Percentiles rank a stretch among this genome's conserved stretches.
phyloP scores from a whole-genome alignment of 2,329 filamentous ascomycete genomes.

The Penicillium sclerotiorum region DNA sequence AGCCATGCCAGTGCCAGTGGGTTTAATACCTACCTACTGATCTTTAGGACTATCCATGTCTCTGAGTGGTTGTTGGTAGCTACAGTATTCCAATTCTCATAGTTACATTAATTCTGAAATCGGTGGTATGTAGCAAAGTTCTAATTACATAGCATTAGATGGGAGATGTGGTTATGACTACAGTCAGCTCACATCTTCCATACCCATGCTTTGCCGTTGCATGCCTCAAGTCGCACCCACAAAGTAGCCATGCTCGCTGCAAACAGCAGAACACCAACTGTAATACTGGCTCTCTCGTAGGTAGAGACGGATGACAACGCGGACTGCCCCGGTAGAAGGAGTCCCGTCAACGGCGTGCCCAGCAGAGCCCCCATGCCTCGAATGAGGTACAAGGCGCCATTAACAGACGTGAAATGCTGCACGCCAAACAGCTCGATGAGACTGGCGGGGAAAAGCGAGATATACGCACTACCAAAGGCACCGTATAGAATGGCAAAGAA shows the following conservation, averaged over 20 bases:
- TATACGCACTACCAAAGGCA: constrained; percentile 43
- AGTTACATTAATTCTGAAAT: too few species aligned
- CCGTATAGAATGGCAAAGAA: constrained; percentile 40
- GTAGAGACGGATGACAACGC: constrained; percentile 22
- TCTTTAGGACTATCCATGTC: too few species aligned
- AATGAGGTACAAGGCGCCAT: constrained; percentile 43
- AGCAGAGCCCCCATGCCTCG: constrained; percentile 41
- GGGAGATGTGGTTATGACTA: too few species aligned
- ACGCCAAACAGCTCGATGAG: constrained; percentile 44
- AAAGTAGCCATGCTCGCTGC: constrained; percentile 30
- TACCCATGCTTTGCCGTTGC: constrained; percentile 20
- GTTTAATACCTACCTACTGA: too few species aligned
- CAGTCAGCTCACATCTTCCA: constrained; percentile 27
- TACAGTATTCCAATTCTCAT: too few species aligned
- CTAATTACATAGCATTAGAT: too few species aligned
- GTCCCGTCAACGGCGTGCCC: constrained; percentile 39
- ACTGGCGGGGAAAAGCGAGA: constrained; percentile 42
- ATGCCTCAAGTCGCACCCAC: constrained; percentile 32
- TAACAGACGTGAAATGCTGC: constrained; percentile 41
- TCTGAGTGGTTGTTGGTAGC: too few species aligned
- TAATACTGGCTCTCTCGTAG: constrained; percentile 29
- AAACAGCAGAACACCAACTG: constrained; percentile 29
- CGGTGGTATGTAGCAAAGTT: too few species aligned
- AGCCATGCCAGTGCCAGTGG: too few species aligned
- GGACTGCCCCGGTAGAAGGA: constrained; percentile 27